These are phyloP conservation scores for Yarrowia sp. DNA, from an alignment of 805 yeast species.

Conservation along the genomic window DNA sequence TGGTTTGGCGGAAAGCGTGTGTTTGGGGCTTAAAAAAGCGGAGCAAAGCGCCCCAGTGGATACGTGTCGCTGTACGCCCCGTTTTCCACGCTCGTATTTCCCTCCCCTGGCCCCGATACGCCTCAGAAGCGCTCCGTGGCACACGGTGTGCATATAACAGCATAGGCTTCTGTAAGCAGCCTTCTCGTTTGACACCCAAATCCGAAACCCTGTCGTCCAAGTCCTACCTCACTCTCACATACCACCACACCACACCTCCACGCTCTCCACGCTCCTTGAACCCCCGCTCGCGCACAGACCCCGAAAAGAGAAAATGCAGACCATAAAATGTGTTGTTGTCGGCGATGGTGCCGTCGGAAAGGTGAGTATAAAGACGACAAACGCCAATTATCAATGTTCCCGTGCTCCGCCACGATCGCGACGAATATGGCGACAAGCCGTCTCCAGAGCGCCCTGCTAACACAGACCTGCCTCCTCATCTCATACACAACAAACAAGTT, in stretches of 20 bases:
- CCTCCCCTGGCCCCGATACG: not conserved
- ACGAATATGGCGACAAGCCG: not conserved
- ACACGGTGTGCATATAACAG: conserved; percentile 9
- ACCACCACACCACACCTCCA: not conserved
- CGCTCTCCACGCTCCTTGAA: conserved; percentile 10
- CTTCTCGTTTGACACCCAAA: conserved; percentile 25
- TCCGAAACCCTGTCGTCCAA: conserved; percentile 22
- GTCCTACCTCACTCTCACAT: conserved; percentile 24
- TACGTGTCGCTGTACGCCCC: too few relatives aligned
- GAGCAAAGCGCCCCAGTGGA: too few relatives aligned
- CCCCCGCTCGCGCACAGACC: not conserved
- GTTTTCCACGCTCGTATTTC: conserved; percentile 7
- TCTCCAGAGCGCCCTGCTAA: not conserved
- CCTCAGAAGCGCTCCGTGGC: conserved; percentile 9
- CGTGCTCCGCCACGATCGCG: conserved; percentile 5
- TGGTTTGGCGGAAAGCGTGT: not conserved
- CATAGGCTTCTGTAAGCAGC: conserved; percentile 19
- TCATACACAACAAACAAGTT: conserved; percentile 96
- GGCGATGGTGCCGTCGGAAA: conserved; percentile 99
- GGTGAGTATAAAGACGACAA: conserved; percentile 37
- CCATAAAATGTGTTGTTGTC: conserved; percentile 89
- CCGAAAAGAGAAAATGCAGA: conserved; percentile 34
- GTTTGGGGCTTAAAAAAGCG: too few relatives aligned
- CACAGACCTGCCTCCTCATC: conserved; percentile 80
- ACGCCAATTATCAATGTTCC: conserved; percentile 12